These are phyloP conservation scores for Fistulifera solaris DNA, from an alignment of 108 stramenopile genomes.

Conservation along the genomic window DNA sequence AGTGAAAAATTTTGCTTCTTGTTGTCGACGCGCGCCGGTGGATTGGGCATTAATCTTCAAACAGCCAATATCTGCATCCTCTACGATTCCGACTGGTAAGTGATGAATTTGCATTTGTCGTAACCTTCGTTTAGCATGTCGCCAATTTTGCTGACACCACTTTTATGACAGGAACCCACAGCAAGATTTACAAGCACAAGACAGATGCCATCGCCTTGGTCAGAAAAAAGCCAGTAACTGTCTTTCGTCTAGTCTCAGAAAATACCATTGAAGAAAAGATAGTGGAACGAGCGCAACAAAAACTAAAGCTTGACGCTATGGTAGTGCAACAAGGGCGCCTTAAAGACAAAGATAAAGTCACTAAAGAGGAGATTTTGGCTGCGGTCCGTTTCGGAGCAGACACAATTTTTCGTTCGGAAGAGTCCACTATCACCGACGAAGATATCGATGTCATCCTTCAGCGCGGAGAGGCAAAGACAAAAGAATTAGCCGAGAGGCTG, in stretches of 20 bases:
- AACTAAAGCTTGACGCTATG: conserved; percentile 99
- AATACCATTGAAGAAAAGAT: conserved; percentile 99
- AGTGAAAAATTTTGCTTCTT: conserved; percentile 85
- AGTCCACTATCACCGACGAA: conserved; percentile 87
- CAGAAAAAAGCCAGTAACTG: conserved; percentile 94
- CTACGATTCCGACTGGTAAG: conserved; percentile 89
- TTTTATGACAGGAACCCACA: conserved; percentile 6
- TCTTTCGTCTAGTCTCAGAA: conserved; percentile 96
- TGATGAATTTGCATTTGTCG: conserved; percentile 68
- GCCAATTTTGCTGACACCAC: too few relatives aligned
- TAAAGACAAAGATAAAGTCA: conserved; percentile 84
- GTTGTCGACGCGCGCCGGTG: conserved; percentile 71
- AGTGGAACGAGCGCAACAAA: conserved; percentile 98
- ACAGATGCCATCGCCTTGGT: conserved; percentile 95
- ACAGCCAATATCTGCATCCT: conserved; percentile 92
- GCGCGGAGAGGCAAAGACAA: conserved; percentile 86
- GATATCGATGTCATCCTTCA: conserved; percentile 94
- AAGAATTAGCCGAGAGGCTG: conserved; percentile 83
- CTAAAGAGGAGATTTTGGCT: conserved; percentile 83
- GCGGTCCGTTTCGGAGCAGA: conserved; percentile 97
- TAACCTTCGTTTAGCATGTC: conserved; percentile 25
- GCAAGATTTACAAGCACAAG: conserved; percentile 87
- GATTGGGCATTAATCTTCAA: conserved; percentile 90
- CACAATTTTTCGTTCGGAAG: conserved; percentile 86
- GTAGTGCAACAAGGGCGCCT: conserved; percentile 96